Percentiles rank a stretch among this genome's conserved stretches.
phyloP scores from a whole-genome alignment of 1,284 basidiomycete genomes.

The Moesziomyces parantarcticus region DNA sequence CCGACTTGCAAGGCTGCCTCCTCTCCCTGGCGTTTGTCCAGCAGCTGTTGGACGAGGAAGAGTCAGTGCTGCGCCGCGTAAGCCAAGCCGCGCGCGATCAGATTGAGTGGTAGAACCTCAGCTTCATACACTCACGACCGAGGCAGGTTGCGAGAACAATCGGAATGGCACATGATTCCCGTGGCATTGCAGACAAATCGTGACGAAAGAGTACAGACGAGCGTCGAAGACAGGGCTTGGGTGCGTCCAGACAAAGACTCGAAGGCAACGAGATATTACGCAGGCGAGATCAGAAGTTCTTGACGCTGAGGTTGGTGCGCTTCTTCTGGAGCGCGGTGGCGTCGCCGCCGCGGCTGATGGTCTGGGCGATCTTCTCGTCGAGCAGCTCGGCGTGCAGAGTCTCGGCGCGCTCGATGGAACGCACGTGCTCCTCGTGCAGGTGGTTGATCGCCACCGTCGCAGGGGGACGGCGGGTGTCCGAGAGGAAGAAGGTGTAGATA shows the following conservation, averaged over 20 bases:
- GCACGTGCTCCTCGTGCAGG: constrained; percentile 44
- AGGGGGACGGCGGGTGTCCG: constrained; percentile 53
- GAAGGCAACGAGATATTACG: not conserved
- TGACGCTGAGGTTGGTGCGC: constrained; percentile 44
- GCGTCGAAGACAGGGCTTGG: not conserved
- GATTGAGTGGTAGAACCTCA: constrained; percentile 40
- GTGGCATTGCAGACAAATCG: constrained; percentile 1
- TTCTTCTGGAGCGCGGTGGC: constrained; percentile 40
- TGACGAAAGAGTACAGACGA: not conserved
- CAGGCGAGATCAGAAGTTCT: constrained; percentile 31
- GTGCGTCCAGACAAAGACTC: no score
- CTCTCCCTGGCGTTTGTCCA: constrained; percentile 29
- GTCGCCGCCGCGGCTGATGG: constrained; percentile 51
- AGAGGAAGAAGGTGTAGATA: constrained; percentile 61
- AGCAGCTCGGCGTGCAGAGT: constrained; percentile 52
- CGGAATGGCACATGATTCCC: constrained; percentile 3
- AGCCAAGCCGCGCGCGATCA: constrained; percentile 13
- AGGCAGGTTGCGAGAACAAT: not conserved
- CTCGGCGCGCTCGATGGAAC: constrained; percentile 31
- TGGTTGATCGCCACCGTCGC: constrained; percentile 40
- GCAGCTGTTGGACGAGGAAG: constrained; percentile 47
- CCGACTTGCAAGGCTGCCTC: constrained; percentile 3
- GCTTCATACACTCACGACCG: not conserved
- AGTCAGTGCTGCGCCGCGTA: constrained; percentile 31
- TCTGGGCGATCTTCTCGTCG: constrained; percentile 49